These are phyloP conservation scores for Alternaria postmessia DNA, from an alignment of 2,329 filamentous ascomycete species.

Conservation along the genomic window DNA sequence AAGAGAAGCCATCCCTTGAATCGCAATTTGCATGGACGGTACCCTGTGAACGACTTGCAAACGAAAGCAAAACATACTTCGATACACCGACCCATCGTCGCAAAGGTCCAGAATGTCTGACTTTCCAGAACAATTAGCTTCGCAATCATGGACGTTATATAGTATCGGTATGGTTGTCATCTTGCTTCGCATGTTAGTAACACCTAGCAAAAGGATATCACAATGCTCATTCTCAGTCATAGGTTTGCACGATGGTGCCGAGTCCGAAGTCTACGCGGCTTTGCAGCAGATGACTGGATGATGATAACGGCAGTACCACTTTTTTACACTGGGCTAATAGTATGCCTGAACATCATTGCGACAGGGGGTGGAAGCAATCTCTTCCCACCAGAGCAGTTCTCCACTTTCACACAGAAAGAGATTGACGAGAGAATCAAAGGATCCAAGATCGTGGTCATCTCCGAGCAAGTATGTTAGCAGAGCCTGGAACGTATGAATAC, in stretches of 20 bases:
- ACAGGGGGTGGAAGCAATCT: constrained; percentile 56
- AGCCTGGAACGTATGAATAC: neutral
- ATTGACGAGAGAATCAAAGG: constrained; percentile 55
- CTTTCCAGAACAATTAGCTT: constrained; percentile 29
- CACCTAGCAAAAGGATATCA: neutral
- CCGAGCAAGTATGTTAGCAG: constrained; percentile 51
- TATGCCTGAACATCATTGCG: constrained; percentile 54
- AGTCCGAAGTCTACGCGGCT: constrained; percentile 27
- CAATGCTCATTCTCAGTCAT: neutral
- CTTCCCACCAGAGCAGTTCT: constrained; percentile 48
- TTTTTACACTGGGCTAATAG: constrained; percentile 53
- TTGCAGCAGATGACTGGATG: constrained; percentile 42
- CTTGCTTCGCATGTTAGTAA: constrained; percentile 36
- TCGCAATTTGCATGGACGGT: neutral
- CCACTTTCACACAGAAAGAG: constrained; percentile 48
- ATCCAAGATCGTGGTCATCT: constrained; percentile 56
- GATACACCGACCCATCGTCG: neutral
- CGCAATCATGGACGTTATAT: constrained; percentile 42
- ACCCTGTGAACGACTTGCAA: neutral
- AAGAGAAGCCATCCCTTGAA: neutral
- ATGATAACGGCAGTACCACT: constrained; percentile 38
- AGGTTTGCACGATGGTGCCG: constrained; percentile 41
- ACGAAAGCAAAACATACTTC: neutral
- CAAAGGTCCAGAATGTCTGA: constrained; percentile 1
- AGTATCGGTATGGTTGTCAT: constrained; percentile 41